Evolutionary conservation across 1,284 basidiomycete genomes (phyloP).

Genomic region (Pseudozyma flocculosa): DNA sequence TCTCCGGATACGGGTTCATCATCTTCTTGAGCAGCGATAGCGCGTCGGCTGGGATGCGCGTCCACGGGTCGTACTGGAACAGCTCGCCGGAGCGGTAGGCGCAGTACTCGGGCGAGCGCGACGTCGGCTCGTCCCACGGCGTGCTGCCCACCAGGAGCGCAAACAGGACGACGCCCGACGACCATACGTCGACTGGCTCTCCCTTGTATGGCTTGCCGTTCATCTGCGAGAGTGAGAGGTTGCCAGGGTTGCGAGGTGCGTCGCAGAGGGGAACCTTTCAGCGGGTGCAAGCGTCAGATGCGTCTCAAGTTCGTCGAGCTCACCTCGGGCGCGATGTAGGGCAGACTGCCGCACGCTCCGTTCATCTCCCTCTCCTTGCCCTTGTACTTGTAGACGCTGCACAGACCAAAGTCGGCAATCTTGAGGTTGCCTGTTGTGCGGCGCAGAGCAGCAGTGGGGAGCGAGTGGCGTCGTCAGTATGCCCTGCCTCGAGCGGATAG

Average conservation of each 20-base stretch:
- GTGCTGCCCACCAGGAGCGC: conserved; percentile 91
- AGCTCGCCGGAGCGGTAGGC: conserved; percentile 76
- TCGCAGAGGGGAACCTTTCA: too few species aligned
- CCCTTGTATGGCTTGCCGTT: conserved; percentile 70
- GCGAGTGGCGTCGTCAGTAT: background rate
- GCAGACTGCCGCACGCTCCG: conserved; percentile 79
- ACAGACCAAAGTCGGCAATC: conserved; percentile 92
- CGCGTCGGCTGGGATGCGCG: conserved; percentile 67
- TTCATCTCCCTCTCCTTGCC: conserved; percentile 66
- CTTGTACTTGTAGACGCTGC: conserved; percentile 86
- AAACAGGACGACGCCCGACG: conserved; percentile 91
- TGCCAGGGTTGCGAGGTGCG: too few species aligned
- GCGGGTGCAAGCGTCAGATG: too few species aligned
- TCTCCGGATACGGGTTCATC: conserved; percentile 48
- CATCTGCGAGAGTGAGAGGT: too few species aligned
- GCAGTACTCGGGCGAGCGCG: conserved; percentile 73
- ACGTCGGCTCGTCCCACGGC: conserved; percentile 94
- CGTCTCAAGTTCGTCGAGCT: too few species aligned
- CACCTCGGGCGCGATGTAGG: conserved; percentile 93
- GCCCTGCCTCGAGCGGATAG: too few species aligned
- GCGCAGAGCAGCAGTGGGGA: background rate
- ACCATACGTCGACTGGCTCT: conserved; percentile 91
- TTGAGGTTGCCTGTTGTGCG: conserved; percentile 66
- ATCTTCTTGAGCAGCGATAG: conserved; percentile 50
- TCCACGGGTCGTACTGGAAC: conserved; percentile 75